Conservation (phyloP, 2,329 filamentous ascomycete genomes). For the Tolypocladium tropicale region DNA sequence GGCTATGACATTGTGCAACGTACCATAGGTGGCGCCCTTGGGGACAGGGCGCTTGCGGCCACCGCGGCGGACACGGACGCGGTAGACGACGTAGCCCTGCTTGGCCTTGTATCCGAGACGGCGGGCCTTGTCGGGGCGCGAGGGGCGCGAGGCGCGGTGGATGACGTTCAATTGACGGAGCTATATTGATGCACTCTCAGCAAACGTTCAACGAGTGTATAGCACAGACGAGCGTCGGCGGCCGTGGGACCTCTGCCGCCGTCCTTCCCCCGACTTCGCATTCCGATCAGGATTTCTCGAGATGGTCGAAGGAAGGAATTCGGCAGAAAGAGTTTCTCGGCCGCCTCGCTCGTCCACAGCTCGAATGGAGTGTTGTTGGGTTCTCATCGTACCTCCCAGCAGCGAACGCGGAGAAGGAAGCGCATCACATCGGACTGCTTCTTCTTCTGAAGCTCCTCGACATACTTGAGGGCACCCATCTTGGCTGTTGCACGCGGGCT, state of each 20-base stretch:
- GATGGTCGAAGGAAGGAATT: conserved; percentile 5
- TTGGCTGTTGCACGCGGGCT: conserved; percentile 36
- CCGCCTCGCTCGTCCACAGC: conserved; percentile 22
- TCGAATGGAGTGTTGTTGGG: conserved; percentile 20
- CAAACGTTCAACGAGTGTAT: conserved; percentile 99
- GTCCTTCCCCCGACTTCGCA: neutral
- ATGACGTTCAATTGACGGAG: conserved; percentile 99
- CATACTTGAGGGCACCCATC: conserved; percentile 99
- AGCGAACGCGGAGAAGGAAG: conserved; percentile 99
- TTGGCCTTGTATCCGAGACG: conserved; percentile 99
- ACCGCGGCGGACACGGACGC: conserved; percentile 94
- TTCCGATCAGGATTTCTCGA: neutral
- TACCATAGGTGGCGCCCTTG: conserved; percentile 99
- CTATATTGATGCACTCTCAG: conserved; percentile 99
- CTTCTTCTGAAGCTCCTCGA: conserved; percentile 99
- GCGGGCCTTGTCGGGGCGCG: conserved; percentile 98
- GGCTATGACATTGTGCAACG: conserved; percentile 18
- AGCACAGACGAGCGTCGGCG: conserved; percentile 40
- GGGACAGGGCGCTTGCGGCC: conserved; percentile 93
- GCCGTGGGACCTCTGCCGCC: neutral
- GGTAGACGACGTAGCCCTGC: conserved; percentile 99
- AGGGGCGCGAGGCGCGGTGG: conserved; percentile 96
- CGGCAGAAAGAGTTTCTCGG: neutral
- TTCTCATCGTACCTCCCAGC: conserved; percentile 89
- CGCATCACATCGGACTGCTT: conserved; percentile 99